Conservation (phyloP, 306 rosid genomes). For the Abrus pulchellus region DNA sequence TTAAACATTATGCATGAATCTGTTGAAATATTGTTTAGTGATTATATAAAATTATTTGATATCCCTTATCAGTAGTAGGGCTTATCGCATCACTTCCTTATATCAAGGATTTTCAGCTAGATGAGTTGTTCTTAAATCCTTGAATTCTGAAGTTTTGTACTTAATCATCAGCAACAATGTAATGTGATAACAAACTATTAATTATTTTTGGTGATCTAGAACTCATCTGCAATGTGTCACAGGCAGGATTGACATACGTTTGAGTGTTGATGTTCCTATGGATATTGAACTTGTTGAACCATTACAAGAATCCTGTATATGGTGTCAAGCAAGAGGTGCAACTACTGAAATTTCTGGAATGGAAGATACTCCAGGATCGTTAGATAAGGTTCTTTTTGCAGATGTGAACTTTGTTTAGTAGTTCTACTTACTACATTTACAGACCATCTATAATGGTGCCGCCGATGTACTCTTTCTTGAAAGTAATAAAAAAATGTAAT, state of each 20-base stretch:
- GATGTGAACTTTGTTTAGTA: constrained; percentile 23
- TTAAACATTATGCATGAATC: constrained; percentile 38
- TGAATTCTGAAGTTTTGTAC: constrained; percentile 8
- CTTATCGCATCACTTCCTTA: constrained; percentile 8
- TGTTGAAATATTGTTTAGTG: constrained; percentile 17
- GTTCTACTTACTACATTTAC: neutral
- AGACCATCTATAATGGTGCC: too few relatives aligned
- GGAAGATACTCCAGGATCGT: constrained; percentile 61
- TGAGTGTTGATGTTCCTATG: constrained; percentile 68
- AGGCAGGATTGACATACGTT: constrained; percentile 73
- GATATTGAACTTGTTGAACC: constrained; percentile 83
- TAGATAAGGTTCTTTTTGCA: constrained; percentile 64
- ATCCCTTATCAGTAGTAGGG: neutral
- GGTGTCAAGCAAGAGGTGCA: constrained; percentile 91
- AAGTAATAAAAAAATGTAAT: too few relatives aligned
- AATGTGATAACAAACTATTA: constrained; percentile 10
- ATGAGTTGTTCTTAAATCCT: constrained; percentile 17
- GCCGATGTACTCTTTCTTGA: too few relatives aligned
- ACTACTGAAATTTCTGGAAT: constrained; percentile 66
- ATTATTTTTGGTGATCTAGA: constrained; percentile 26
- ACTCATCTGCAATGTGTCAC: constrained; percentile 42
- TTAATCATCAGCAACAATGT: neutral
- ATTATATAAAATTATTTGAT: neutral
- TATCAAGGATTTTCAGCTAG: constrained; percentile 12
- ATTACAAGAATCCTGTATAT: constrained; percentile 75